Conservation (phyloP, 2,329 filamentous ascomycete genomes). For the Pseudocercospora fuligena region DNA sequence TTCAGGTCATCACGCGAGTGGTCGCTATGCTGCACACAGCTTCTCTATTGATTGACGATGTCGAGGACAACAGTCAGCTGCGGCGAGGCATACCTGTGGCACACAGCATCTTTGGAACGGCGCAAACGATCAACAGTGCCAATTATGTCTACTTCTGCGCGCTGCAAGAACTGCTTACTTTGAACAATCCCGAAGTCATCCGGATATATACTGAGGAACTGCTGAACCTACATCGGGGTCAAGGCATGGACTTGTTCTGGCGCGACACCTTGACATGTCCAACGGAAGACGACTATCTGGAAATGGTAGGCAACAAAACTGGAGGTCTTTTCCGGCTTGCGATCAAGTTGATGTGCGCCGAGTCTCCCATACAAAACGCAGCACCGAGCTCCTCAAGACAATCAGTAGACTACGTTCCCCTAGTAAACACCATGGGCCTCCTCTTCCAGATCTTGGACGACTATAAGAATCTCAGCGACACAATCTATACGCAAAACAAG, state of each 20-base stretch:
- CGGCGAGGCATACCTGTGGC: constrained; percentile 81
- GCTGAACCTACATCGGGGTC: constrained; percentile 80
- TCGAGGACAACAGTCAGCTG: constrained; percentile 79
- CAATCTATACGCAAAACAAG: constrained; percentile 80
- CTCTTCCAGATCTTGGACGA: constrained; percentile 93
- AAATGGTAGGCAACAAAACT: constrained; percentile 92
- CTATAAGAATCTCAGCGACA: constrained; percentile 77
- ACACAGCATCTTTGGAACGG: constrained; percentile 81
- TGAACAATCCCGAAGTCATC: constrained; percentile 70
- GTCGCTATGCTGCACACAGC: constrained; percentile 87
- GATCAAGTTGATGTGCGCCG: constrained; percentile 86
- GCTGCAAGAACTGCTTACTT: constrained; percentile 72
- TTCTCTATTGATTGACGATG: constrained; percentile 83
- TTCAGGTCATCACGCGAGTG: constrained; percentile 77
- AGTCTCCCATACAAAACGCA: constrained; percentile 53
- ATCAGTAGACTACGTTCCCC: constrained; percentile 70
- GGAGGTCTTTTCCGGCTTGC: constrained; percentile 83
- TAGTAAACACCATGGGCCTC: constrained; percentile 83
- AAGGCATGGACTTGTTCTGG: constrained; percentile 93
- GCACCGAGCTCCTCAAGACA: constrained; percentile 14
- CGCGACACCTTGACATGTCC: constrained; percentile 82
- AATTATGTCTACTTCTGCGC: constrained; percentile 89
- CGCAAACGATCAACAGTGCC: constrained; percentile 88
- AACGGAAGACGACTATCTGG: constrained; percentile 86
- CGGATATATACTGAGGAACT: constrained; percentile 81